These are phyloP conservation scores for Colletotrichum phormii DNA, from an alignment of 2,329 filamentous ascomycete species.

Conservation along the genomic window DNA sequence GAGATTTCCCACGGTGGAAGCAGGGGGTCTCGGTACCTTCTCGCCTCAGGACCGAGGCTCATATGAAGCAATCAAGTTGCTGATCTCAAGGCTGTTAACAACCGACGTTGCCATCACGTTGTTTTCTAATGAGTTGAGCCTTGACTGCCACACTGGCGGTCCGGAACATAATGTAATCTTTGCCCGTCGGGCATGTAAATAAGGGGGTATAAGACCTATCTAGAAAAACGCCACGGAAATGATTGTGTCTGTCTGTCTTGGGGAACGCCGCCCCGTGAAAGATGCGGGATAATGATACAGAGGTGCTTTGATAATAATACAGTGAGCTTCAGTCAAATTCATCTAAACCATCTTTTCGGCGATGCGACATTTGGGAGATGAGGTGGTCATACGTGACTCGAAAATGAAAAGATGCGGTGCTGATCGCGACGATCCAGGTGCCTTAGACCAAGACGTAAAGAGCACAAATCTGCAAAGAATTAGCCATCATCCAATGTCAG, in stretches of 20 bases:
- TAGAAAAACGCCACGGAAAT: constrained; percentile 25
- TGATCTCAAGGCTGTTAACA: no score
- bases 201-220: constrained; percentile 32
- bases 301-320: constrained; percentile 1
- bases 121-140: no score
- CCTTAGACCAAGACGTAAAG: constrained; percentile 63
- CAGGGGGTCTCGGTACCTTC: no score
- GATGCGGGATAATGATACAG: neutral
- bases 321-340: neutral
- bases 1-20: no score
- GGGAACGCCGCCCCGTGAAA: constrained; percentile 12
- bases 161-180: neutral
- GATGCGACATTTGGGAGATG: neutral
- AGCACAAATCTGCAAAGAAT: constrained; percentile 59
- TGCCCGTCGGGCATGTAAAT: constrained; percentile 10
- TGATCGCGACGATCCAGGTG: neutral
- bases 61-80: no score
- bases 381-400: neutral
- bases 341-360: neutral
- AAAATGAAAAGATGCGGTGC: neutral
- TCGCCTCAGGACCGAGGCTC: no score
- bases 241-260: neutral
- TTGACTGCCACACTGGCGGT: neutral
- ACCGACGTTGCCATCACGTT: no score
- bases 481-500: constrained; percentile 34